Percentiles rank a stretch among this genome's conserved stretches.
Evolutionary conservation across 306 rosid genomes (phyloP).

Genomic region (Acmispon strigosus): DNA sequence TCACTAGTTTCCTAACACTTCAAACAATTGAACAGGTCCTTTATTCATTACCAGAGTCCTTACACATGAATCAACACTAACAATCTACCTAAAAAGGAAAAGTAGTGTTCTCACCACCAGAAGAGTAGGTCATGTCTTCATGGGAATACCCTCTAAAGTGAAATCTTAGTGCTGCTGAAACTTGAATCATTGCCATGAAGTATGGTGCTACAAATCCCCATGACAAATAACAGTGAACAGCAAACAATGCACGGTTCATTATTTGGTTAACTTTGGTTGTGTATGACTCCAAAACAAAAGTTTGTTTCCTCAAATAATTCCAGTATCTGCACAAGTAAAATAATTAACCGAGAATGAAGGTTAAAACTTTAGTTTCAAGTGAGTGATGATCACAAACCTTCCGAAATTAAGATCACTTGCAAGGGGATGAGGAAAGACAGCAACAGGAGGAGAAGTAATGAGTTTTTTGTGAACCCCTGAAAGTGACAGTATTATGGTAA

Average conservation of each 20-base stretch:
- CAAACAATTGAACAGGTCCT: not conserved
- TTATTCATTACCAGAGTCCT: slow-evolving; percentile 13
- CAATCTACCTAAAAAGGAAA: slow-evolving; percentile 37
- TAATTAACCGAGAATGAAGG: slow-evolving; percentile 6
- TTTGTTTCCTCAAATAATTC: slow-evolving; percentile 99
- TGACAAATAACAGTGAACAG: slow-evolving; percentile 76
- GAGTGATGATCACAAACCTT: slow-evolving; percentile 52
- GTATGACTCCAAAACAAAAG: slow-evolving; percentile 95
- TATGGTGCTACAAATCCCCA: slow-evolving; percentile 94
- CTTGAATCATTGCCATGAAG: slow-evolving; percentile 63
- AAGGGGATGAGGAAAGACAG: slow-evolving; percentile 98
- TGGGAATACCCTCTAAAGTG: slow-evolving; percentile 45
- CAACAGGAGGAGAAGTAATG: slow-evolving; percentile 89
- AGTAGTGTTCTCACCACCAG: slow-evolving; percentile 63
- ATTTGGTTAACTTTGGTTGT: slow-evolving; percentile 65
- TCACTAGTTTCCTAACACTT: not conserved
- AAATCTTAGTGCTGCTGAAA: slow-evolving; percentile 56
- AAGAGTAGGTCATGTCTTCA: slow-evolving; percentile 49
- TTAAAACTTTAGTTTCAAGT: not conserved
- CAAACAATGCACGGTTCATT: slow-evolving; percentile 93
- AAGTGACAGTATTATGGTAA: slow-evolving; percentile 19
- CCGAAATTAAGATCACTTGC: slow-evolving; percentile 88
- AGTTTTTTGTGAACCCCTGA: slow-evolving; percentile 90
- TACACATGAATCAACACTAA: slow-evolving; percentile 23
- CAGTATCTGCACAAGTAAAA: slow-evolving; percentile 63